A percentile compares a stretch with the other conserved stretches of the same genome.
Conservation (phyloP, 2,329 filamentous ascomycete species). For the Immersiporthe knoxdaviesiana region DNA sequence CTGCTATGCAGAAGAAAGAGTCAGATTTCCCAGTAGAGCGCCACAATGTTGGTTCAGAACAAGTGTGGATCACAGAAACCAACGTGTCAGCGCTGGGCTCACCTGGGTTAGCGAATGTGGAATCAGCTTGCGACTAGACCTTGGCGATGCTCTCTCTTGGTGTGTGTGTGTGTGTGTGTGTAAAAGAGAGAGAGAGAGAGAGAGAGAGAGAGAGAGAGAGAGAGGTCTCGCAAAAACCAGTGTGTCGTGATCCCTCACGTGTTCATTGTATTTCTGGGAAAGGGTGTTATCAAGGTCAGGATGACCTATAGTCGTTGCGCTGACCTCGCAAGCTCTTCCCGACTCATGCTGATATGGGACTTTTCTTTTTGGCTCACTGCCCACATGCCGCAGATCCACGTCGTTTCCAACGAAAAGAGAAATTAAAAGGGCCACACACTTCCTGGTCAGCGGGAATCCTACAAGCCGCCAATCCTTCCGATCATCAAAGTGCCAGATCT, state of each 20-base stretch:
- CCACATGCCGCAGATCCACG: background rate
- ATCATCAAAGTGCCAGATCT: constrained; percentile 11
- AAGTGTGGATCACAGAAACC: constrained; percentile 19
- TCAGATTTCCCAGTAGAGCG: background rate
- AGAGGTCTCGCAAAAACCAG: background rate
- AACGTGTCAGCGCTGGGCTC: constrained; percentile 23
- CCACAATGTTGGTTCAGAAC: constrained; percentile 16
- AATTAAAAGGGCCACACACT: no score
- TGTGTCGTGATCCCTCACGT: background rate
- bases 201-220: no score
- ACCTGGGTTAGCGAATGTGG: constrained; percentile 8
- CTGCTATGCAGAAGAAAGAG: background rate
- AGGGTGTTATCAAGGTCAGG: background rate
- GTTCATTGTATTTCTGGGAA: background rate
- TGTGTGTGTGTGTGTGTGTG: no score
- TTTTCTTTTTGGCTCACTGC: background rate
- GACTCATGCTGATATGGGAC: background rate
- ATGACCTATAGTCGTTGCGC: background rate
- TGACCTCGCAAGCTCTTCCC: background rate
- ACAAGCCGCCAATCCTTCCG: constrained; percentile 17
- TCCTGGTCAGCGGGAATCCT: constrained; percentile 11
- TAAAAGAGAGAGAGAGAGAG: no score
- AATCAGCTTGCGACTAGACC: constrained; percentile 10
- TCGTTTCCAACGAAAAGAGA: background rate
- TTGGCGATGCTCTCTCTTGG: background rate